phyloP scores from a whole-genome alignment of 2,329 filamentous ascomycete species.

The Onygenales sp. region DNA sequence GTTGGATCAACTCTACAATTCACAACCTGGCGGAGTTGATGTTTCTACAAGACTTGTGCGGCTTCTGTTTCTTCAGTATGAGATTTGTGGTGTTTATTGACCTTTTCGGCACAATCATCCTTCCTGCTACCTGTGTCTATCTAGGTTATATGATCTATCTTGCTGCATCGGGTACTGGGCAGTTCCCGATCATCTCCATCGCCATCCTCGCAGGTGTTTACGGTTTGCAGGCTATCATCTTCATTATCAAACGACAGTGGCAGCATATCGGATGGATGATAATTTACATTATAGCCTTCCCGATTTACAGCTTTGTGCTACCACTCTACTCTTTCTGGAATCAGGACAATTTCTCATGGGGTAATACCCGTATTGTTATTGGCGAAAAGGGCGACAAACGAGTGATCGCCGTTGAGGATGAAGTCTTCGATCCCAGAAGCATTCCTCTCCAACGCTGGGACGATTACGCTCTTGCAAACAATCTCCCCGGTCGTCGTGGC shows the following conservation, averaged over 20 bases:
- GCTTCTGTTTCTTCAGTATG: constrained; percentile 99
- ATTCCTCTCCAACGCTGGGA: constrained; percentile 96
- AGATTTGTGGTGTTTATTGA: constrained; percentile 93
- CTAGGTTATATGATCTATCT: constrained; percentile 79
- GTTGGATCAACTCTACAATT: constrained; percentile 99
- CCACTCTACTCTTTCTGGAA: constrained; percentile 99
- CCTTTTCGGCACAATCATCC: constrained; percentile 82
- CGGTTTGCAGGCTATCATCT: constrained; percentile 90
- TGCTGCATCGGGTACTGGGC: constrained; percentile 58
- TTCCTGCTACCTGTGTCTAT: constrained; percentile 81
- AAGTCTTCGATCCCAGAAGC: constrained; percentile 80
- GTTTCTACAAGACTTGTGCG: constrained; percentile 85
- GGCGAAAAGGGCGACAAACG: constrained; percentile 88
- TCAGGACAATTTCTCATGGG: constrained; percentile 98
- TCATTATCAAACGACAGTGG: constrained; percentile 95
- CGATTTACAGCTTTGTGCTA: constrained; percentile 82
- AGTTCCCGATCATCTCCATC: constrained; percentile 79
- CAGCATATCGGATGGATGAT: constrained; percentile 99
- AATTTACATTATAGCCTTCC: constrained; percentile 92
- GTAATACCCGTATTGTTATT: constrained; percentile 94
- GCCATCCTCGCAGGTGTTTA: constrained; percentile 86
- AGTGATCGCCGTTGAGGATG: constrained; percentile 73
- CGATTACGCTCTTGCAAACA: constrained; percentile 80
- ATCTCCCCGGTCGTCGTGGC: constrained; percentile 82
- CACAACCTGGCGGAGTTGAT: constrained; percentile 92